Conservation (phyloP, 169 alveolate genomes). For the Cyclospora cayetanensis region DNA sequence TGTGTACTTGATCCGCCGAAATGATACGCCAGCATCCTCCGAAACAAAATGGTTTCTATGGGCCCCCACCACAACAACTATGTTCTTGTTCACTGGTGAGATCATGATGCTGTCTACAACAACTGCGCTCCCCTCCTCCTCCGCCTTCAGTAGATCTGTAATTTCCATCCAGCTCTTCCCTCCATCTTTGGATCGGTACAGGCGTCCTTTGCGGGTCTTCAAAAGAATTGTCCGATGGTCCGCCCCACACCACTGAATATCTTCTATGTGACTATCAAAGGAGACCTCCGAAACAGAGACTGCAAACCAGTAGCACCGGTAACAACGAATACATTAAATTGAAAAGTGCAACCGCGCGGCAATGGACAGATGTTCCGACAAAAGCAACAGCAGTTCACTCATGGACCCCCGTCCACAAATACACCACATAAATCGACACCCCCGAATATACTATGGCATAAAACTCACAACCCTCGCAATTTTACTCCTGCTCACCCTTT, state of each 20-base stretch:
- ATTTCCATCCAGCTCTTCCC: constrained; percentile 84
- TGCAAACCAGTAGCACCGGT: not conserved
- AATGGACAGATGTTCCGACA: not conserved
- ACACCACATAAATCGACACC: not conserved
- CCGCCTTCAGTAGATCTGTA: constrained; percentile 68
- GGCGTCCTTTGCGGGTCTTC: constrained; percentile 75
- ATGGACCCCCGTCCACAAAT: not conserved
- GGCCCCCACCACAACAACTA: constrained; percentile 75
- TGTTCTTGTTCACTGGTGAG: constrained; percentile 79
- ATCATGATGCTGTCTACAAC: constrained; percentile 71
- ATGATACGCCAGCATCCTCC: constrained; percentile 75
- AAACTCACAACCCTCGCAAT: not conserved
- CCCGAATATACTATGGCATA: not conserved
- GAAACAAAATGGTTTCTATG: constrained; percentile 75
- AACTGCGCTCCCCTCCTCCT: constrained; percentile 29
- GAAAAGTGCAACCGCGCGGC: not conserved
- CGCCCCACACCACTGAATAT: constrained; percentile 77
- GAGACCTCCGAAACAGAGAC: constrained; percentile 77
- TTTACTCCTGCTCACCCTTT: not conserved
- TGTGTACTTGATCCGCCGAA: constrained; percentile 68
- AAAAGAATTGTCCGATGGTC: constrained; percentile 74
- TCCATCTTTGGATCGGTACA: constrained; percentile 78
- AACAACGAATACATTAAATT: not conserved
- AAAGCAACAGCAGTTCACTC: not conserved
- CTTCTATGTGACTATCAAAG: constrained; percentile 77